These are phyloP conservation scores for Leishmania mexicana DNA, from an alignment of 208 protist genomes.

Conservation along the genomic window DNA sequence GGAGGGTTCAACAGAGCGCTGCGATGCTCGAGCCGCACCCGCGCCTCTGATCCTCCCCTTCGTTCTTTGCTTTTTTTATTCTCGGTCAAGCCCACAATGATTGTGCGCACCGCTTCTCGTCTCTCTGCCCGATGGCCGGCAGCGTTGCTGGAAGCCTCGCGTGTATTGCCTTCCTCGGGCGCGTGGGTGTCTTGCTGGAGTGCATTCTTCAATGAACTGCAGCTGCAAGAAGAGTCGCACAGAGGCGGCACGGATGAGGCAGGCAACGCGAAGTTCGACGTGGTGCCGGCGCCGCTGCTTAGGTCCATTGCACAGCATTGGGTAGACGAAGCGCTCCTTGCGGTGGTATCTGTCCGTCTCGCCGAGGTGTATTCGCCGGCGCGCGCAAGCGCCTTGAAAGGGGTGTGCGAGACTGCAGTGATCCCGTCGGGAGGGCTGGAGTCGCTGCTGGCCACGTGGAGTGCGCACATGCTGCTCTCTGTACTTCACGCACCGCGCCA, in stretches of 20 bases:
- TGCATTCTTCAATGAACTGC: conserved; percentile 2
- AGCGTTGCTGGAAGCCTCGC: neutral
- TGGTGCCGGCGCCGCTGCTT: conserved; percentile 8
- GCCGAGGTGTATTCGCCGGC: conserved; percentile 20
- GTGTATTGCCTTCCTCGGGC: neutral
- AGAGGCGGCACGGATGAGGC: neutral
- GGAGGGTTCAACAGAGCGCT: neutral
- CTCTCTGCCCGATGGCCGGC: neutral
- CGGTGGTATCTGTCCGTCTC: neutral
- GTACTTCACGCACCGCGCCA: neutral
- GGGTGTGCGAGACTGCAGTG: neutral
- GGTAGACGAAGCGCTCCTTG: conserved; percentile 13
- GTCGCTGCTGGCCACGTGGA: conserved; percentile 24
- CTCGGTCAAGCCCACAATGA: neutral
- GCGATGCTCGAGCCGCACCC: neutral
- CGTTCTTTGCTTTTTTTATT: neutral
- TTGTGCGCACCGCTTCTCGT: neutral
- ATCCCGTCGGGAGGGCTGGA: neutral
- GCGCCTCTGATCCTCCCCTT: neutral
- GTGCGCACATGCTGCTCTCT: conserved; percentile 20
- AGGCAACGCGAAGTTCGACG: neutral
- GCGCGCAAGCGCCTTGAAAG: neutral
- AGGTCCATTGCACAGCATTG: conserved; percentile 21
- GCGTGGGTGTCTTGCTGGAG: neutral
- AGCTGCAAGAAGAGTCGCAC: neutral